phyloP scores from a whole-genome alignment of 2,329 filamentous ascomycete genomes.

The Paraphoma chrysanthemicola region DNA sequence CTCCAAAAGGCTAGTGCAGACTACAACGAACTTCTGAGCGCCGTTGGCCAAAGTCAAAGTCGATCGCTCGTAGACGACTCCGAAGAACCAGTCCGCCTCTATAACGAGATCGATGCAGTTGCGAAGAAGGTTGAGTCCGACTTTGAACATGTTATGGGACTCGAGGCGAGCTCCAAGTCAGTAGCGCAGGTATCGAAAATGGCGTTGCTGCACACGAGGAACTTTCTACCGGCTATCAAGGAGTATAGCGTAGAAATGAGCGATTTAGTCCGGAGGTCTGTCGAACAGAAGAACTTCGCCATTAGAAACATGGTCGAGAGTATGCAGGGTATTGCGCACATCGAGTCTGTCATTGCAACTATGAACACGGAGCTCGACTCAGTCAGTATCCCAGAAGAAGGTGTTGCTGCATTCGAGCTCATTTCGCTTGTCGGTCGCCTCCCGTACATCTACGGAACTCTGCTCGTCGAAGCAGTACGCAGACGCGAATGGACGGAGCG shows the following conservation, averaged over 20 bases:
- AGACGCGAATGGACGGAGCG: conserved; percentile 91
- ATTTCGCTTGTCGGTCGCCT: conserved; percentile 81
- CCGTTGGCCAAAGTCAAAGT: conserved; percentile 54
- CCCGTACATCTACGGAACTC: conserved; percentile 88
- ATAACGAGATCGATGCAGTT: conserved; percentile 86
- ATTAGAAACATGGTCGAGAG: conserved; percentile 71
- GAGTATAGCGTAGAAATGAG: conserved; percentile 65
- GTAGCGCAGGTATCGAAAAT: conserved; percentile 68
- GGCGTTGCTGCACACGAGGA: conserved; percentile 68
- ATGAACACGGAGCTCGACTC: conserved; percentile 75
- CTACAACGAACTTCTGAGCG: conserved; percentile 53
- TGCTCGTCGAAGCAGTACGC: conserved; percentile 83
- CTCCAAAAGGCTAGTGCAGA: conserved; percentile 51
- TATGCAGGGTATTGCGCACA: conserved; percentile 81
- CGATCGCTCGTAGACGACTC: conserved; percentile 64
- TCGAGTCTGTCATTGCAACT: conserved; percentile 76
- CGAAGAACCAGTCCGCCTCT: conserved; percentile 71
- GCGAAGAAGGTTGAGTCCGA: conserved; percentile 87
- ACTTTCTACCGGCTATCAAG: conserved; percentile 66
- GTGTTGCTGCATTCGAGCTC: conserved; percentile 80
- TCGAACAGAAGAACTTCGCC: conserved; percentile 71
- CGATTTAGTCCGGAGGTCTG: conserved; percentile 58
- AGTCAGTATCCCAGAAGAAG: conserved; percentile 76
- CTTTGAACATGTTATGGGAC: conserved; percentile 76
- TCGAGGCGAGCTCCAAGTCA: conserved; percentile 71